These are phyloP conservation scores for Penicillium sp. DNA, from an alignment of 2,329 filamentous ascomycete genomes.

Conservation along the genomic window DNA sequence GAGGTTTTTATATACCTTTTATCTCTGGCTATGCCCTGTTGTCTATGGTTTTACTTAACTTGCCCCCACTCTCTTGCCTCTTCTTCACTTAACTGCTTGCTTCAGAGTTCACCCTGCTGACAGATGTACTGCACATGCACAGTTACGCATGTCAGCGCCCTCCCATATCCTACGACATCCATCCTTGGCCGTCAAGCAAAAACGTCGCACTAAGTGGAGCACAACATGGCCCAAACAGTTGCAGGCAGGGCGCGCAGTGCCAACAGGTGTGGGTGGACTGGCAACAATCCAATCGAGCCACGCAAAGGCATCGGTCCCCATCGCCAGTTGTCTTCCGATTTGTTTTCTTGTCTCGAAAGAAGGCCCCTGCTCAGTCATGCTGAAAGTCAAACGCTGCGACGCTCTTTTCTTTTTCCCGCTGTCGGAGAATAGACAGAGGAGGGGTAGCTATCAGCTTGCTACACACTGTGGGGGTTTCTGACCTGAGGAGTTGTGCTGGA, in stretches of 20 bases:
- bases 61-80: neutral
- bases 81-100: neutral
- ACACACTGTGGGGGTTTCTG: neutral
- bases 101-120: neutral
- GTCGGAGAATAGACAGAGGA: neutral
- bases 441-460: neutral
- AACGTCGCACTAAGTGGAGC: neutral
- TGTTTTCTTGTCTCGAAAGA: conserved; percentile 13
- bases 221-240: neutral
- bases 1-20: conserved; percentile 7
- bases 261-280: neutral
- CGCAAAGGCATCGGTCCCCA: neutral
- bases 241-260: neutral
- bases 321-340: conserved; percentile 9
- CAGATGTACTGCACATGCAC: conserved; percentile 3
- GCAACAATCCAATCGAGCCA: neutral
- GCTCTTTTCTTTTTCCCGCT: neutral
- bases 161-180: neutral
- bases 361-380: conserved; percentile 8
- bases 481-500: neutral
- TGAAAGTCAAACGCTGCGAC: neutral
- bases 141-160: conserved; percentile 2
- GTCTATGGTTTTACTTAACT: neutral
- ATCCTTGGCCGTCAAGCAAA: neutral
- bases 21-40: neutral